phyloP scores from a whole-genome alignment of 208 protist species.

The Sergeia podlipaevii region DNA sequence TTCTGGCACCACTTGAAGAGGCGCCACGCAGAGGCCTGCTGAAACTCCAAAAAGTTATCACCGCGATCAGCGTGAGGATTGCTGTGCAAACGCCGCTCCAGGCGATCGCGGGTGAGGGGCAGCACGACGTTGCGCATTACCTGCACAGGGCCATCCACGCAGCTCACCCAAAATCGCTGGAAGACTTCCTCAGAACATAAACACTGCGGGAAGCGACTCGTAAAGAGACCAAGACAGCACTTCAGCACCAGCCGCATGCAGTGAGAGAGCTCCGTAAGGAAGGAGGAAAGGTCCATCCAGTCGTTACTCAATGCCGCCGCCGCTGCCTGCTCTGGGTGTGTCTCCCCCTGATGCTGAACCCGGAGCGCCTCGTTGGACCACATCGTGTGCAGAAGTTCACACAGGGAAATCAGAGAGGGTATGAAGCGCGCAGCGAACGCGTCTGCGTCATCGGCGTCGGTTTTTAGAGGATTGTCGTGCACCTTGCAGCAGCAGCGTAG shows the following conservation, averaged over 20 bases:
- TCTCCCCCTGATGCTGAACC: conserved; percentile 6
- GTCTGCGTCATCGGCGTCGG: conserved; percentile 42
- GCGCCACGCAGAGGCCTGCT: conserved; percentile 52
- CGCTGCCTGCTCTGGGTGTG: conserved; percentile 6
- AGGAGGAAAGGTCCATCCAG: conserved; percentile 28
- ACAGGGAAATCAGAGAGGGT: conserved; percentile 42
- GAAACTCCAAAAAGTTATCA: conserved; percentile 57
- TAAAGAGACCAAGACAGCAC: conserved; percentile 53
- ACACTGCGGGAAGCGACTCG: conserved; percentile 49
- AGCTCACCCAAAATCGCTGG: conserved; percentile 41
- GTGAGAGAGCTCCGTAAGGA: conserved; percentile 44
- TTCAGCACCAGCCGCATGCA: conserved; percentile 75
- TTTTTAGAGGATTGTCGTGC: conserved; percentile 47
- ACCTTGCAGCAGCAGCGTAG: conserved; percentile 65
- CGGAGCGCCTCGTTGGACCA: conserved; percentile 36
- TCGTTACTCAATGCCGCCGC: background rate
- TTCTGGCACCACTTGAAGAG: conserved; percentile 59
- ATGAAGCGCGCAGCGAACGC: conserved; percentile 34
- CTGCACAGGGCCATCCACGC: conserved; percentile 30
- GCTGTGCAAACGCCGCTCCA: conserved; percentile 19
- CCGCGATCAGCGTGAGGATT: conserved; percentile 14
- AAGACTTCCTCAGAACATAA: conserved; percentile 55
- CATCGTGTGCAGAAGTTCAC: conserved; percentile 32
- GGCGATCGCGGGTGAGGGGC: conserved; percentile 32
- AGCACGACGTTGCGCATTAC: conserved; percentile 31